Evolutionary conservation across 1,139 yeast genomes (phyloP), one percentile per base, ranked within the genome.

Genomic region (Geotrichum carabidarum): DNA sequence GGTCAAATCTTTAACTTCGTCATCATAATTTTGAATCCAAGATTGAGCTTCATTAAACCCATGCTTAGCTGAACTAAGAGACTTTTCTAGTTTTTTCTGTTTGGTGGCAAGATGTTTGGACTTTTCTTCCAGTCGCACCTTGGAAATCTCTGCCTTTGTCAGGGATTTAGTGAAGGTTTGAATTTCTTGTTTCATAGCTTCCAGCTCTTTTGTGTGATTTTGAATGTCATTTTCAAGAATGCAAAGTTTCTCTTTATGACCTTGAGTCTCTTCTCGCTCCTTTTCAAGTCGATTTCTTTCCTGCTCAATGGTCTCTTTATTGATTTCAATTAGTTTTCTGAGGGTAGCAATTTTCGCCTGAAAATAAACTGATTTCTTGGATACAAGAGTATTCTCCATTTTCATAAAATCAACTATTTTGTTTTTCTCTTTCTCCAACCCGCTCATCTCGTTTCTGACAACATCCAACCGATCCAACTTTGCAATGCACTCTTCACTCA

Each of bases 401-500:
- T 74, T 76, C 59, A 93, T 72, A 64, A 80, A 88, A 41, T 76
- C 74, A 37, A 91, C 71, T 0, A 96, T 95, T 49, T 80, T 83
- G 36, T 79, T 79, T 63, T 90, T 86, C 57, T 80, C 81, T 1
- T 76, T 78, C 64, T 90, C 96, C 54, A 93, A 71, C 49, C 80
- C 78, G 17, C 77, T 76, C 58, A 86, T 82, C 60, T 91, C 97
- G 60, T 82, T 82, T 60, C 84, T 88, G 2, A 90, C 96, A 61
- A 89, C 77, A 57, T 82, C 84, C 64, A 88, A 84, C 59, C 97
- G 78, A 57, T 79, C 82, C 59, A 87, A 89, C 66, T 89, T 91
- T 64, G 89, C 95, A 38, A 81, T 73, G 65, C 96, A 90, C 8
- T 82, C 76, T 45, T 87, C 95, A 64, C 90, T 90, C 57, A 89